phyloP scores from a whole-genome alignment of 805 yeast species.

The Starmerella roubikii region DNA sequence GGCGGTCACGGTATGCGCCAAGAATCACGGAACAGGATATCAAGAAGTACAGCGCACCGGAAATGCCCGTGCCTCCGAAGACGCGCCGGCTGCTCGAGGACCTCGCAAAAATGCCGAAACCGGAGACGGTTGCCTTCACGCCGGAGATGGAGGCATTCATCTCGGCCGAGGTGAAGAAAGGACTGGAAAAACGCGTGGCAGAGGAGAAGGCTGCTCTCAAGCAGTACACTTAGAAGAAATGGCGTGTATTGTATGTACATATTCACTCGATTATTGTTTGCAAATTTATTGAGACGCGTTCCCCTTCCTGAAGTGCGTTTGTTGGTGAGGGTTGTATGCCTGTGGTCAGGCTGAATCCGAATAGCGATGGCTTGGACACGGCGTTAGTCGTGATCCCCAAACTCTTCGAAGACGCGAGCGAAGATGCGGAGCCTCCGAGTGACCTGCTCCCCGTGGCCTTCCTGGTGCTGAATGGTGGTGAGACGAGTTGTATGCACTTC shows the following conservation, averaged over 20 bases:
- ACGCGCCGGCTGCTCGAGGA: conserved; percentile 30
- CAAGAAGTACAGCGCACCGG: conserved; percentile 49
- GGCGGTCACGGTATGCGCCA: conserved; percentile 35
- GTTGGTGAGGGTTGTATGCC: neutral
- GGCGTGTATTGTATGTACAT: too few species aligned
- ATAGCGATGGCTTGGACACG: neutral
- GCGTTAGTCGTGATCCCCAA: neutral
- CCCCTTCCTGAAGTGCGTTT: too few species aligned
- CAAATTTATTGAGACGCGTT: too few species aligned
- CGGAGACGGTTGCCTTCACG: conserved; percentile 31
- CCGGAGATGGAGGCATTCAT: conserved; percentile 44
- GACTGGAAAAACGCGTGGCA: conserved; percentile 13
- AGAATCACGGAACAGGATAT: conserved; percentile 50
- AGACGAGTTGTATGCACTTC: conserved; percentile 65
- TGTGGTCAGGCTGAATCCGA: conserved; percentile 1
- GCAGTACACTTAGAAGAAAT: conserved; percentile 11
- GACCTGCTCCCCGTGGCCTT: neutral
- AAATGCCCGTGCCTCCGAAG: conserved; percentile 58
- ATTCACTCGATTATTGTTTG: neutral
- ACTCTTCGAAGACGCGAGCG: neutral
- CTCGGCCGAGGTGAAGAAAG: conserved; percentile 28
- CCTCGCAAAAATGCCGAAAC: conserved; percentile 22
- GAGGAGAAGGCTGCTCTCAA: conserved; percentile 14
- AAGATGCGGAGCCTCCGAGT: too few species aligned
- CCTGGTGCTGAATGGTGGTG: conserved; percentile 38